phyloP scores from a whole-genome alignment of 192 early-diverging fungal genomes.

The Physocladia obscura region DNA sequence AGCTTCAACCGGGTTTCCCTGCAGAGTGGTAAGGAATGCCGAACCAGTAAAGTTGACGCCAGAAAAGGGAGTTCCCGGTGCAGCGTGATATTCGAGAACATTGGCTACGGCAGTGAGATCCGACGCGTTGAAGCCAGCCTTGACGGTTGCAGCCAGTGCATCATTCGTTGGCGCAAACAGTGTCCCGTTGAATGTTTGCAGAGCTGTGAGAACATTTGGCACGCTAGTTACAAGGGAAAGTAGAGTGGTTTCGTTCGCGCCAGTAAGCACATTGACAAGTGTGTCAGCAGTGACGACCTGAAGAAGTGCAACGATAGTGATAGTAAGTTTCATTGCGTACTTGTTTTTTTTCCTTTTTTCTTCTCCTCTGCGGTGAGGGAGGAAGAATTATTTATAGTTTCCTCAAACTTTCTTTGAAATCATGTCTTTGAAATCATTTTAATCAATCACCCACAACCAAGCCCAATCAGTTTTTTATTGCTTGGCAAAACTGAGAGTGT shows the following conservation, averaged over 20 bases:
- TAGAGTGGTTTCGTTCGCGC: slow-evolving; percentile 12
- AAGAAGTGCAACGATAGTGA: not conserved
- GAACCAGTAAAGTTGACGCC: not conserved
- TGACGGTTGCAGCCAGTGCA: slow-evolving; percentile 13
- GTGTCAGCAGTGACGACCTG: not conserved
- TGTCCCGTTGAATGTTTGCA: slow-evolving; percentile 10
- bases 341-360: not conserved
- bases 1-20: slow-evolving; percentile 10
- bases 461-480: too few relatives aligned
- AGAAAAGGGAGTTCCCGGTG: not conserved
- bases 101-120: not conserved
- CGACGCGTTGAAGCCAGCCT: not conserved
- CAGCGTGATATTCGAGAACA: slow-evolving; percentile 19
- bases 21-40: not conserved
- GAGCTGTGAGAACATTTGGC: slow-evolving; percentile 1
- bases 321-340: not conserved
- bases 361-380: not conserved
- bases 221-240: slow-evolving; percentile 13
- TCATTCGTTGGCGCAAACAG: slow-evolving; percentile 28
- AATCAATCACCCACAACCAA: too few relatives aligned
- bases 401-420: too few relatives aligned
- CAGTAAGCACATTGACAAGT: not conserved
- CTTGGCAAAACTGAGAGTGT: too few relatives aligned
- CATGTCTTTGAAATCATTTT: too few relatives aligned
- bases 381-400: not conserved